Conservation (phyloP, 2,329 filamentous ascomycete species). For the Penicillium sp. region DNA sequence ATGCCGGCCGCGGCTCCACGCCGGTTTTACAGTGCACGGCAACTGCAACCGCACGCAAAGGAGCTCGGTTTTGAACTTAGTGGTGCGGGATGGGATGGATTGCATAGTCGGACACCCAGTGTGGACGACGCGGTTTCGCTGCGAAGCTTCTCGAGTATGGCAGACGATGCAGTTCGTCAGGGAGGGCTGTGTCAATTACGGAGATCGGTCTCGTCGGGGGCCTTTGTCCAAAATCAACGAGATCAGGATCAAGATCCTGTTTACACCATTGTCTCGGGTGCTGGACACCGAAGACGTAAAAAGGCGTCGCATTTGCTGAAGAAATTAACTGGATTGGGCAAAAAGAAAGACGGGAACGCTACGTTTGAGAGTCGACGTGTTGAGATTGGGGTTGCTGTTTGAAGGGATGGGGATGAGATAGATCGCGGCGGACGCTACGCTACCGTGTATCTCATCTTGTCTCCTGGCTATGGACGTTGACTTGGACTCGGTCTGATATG, state of each 20-base stretch:
- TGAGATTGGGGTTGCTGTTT: neutral
- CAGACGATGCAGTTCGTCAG: neutral
- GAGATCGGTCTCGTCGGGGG: neutral
- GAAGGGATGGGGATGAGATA: neutral
- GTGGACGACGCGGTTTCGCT: slow-evolving; percentile 11
- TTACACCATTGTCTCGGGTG: slow-evolving; percentile 4
- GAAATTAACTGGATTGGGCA: slow-evolving; percentile 24
- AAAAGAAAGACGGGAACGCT: neutral
- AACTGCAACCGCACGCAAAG: neutral
- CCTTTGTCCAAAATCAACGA: neutral
- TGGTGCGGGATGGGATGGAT: neutral
- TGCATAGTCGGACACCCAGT: slow-evolving; percentile 11
- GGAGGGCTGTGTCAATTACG: neutral
- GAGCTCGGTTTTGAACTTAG: neutral
- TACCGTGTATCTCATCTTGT: neutral
- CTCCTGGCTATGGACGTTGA: neutral
- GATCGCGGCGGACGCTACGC: too few species aligned
- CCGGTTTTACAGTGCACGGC: slow-evolving; percentile 28
- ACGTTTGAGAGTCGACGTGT: neutral
- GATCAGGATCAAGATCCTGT: neutral
- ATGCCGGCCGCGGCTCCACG: slow-evolving; percentile 7
- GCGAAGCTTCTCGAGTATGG: neutral
- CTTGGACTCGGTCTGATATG: neutral
- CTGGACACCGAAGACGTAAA: slow-evolving; percentile 5
- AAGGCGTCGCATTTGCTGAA: slow-evolving; percentile 25